Base-by-base conservation (phyloP, 2,329 filamentous ascomycete species). In the Macroventuria anomochaeta region DNA sequence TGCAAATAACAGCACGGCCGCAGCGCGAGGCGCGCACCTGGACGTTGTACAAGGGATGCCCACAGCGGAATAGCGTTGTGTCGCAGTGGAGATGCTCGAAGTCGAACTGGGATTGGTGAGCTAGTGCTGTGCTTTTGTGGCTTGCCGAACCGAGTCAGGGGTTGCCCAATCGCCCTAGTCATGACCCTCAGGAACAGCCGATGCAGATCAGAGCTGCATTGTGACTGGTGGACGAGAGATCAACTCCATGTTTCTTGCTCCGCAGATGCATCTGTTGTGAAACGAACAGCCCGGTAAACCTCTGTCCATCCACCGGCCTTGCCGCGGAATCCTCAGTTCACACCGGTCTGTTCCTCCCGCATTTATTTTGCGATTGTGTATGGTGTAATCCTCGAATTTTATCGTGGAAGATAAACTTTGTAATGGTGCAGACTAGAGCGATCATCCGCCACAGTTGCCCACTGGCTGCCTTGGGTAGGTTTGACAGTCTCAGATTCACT, bases 81-180 rank as follows among this genome's bases (percentile, higher is more conserved):
- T 58, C 56, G 59, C 62, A 52, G 59, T 60, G 58, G 59, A 65
- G 55, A 57, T 55, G 47, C 54, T 59, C 23, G 38, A 57, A 32
- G 48, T 55, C 33, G 48, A 54, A 62, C 46, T 53, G 42, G 47
- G 58, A 50, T 54, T 53, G 53, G 20, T 29, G 46, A 53, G 53
- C 48, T 64, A 61, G 62, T 51, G 53, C 41, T 55, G 62, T 57
- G 44, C 46, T 39, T 28, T 59, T 42, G 55, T 63, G 63, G 64
- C 59, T 56, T 58, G 52, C 59, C 55, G 51, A 62, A 66, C 57
- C 67, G 66, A 70, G 65, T 65, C 65, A 70, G 63, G 64, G 59
- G 55, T 53, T 52, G 31, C 17, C 18, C 23, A 26, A 26, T 18
- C 33, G 23, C 29, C 25, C 41, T 55, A 37, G 58, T 48, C 42